phyloP scores from a whole-genome alignment of 352 stramenopile genomes.

The Globisporangium acanthophoron region DNA sequence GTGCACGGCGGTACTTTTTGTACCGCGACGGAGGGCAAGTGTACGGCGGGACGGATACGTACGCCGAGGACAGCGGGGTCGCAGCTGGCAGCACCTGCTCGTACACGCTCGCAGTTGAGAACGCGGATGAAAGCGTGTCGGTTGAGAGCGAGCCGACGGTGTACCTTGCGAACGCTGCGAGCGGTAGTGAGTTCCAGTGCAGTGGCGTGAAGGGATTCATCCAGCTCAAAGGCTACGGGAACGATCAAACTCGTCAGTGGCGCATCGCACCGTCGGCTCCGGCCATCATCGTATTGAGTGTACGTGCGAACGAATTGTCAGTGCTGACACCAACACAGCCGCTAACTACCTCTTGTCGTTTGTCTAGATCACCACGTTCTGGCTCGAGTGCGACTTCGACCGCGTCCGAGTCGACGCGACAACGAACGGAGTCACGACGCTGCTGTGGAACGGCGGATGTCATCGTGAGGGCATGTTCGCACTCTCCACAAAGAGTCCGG shows the following conservation, averaged over 20 bases:
- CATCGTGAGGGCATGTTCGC: conserved; percentile 33
- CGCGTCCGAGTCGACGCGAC: conserved; percentile 23
- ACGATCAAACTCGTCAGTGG: conserved; percentile 31
- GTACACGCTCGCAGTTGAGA: conserved; percentile 28
- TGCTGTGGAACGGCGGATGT: conserved; percentile 51
- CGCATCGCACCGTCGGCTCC: conserved; percentile 23
- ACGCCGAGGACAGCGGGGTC: conserved; percentile 29
- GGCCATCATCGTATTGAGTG: conserved; percentile 27
- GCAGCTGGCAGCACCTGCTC: conserved; percentile 26
- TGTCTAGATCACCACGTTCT: conserved; percentile 34
- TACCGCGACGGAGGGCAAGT: conserved; percentile 26
- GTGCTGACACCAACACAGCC: too few relatives aligned
- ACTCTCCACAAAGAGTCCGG: conserved; percentile 19
- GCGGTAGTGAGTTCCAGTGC: conserved; percentile 23
- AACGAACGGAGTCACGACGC: conserved; percentile 3
- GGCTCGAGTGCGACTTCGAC: conserved; percentile 59
- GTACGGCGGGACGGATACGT: conserved; percentile 22
- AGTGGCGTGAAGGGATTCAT: conserved; percentile 25
- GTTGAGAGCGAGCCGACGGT: conserved; percentile 25
- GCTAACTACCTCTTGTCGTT: background rate
- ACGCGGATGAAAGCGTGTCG: conserved; percentile 15
- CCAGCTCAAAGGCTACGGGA: conserved; percentile 32
- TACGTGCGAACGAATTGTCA: conserved; percentile 9
- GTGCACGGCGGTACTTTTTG: conserved; percentile 28
- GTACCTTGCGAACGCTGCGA: conserved; percentile 10